These are phyloP conservation scores for Yamadazyma jaroonii DNA, from an alignment of 1,139 yeast species.

Conservation along the genomic window DNA sequence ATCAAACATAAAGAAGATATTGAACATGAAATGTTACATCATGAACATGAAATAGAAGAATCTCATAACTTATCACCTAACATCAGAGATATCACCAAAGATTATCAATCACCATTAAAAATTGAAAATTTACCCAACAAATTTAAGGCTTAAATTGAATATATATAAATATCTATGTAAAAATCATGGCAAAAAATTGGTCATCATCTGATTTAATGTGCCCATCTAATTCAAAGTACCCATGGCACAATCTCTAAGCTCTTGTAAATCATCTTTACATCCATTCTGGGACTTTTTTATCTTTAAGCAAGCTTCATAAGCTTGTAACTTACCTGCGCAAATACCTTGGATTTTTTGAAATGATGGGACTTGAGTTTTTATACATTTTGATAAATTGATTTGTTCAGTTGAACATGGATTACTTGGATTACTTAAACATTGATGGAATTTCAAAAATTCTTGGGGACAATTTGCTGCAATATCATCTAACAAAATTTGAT, in stretches of 20 bases:
- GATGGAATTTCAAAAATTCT: slow-evolving; percentile 61
- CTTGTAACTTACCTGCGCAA: slow-evolving; percentile 54
- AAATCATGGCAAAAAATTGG: too few relatives aligned
- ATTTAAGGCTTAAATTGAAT: slow-evolving; percentile 16
- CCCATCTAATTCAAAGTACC: slow-evolving; percentile 15
- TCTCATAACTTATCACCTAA: slow-evolving; percentile 53
- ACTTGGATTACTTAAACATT: slow-evolving; percentile 52
- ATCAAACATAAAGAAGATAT: slow-evolving; percentile 84
- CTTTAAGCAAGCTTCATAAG: slow-evolving; percentile 59
- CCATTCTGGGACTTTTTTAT: slow-evolving; percentile 30
- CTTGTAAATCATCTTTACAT: slow-evolving; percentile 34
- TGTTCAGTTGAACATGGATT: slow-evolving; percentile 52
- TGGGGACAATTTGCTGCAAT: slow-evolving; percentile 68
- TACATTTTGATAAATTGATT: slow-evolving; percentile 51
- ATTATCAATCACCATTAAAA: slow-evolving; percentile 33
- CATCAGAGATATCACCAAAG: slow-evolving; percentile 30
- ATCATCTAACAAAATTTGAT: slow-evolving; percentile 32
- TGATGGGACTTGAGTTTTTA: slow-evolving; percentile 57
- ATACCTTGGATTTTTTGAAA: slow-evolving; percentile 59
- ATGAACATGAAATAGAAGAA: slow-evolving; percentile 77
- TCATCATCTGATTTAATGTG: neutral
- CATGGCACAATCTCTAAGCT: slow-evolving; percentile 38
- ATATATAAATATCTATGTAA: neutral
- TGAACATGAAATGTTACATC: slow-evolving; percentile 86
- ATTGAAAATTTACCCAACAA: slow-evolving; percentile 36